Evolutionary conservation across 305 asterid genomes (phyloP).

Genomic region (Solanum hybrid): DNA sequence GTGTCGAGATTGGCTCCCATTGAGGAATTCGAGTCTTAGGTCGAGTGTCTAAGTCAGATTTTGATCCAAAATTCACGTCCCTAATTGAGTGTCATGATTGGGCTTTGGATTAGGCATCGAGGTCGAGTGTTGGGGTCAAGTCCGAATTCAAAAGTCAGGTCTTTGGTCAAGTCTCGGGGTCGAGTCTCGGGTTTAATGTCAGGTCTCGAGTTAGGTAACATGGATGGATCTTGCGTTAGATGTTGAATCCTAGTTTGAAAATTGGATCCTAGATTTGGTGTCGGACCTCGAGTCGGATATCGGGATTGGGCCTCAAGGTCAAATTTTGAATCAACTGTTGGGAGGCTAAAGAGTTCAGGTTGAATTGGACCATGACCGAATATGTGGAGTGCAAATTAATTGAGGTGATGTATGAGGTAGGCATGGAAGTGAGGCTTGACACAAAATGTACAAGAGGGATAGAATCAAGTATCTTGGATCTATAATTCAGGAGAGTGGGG

Average conservation of each 20-base stretch:
- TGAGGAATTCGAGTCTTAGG: not conserved
- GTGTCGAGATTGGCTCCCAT: not conserved
- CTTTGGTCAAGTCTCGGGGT: not conserved
- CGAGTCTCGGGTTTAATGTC: not conserved
- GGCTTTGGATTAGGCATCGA: not conserved
- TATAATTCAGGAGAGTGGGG: not conserved
- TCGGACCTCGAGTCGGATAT: not conserved
- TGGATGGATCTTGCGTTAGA: not conserved
- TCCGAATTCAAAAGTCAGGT: not conserved
- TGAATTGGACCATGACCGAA: not conserved
- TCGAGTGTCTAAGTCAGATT: not conserved
- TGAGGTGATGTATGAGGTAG: not conserved
- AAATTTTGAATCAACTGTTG: no score
- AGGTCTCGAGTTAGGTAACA: not conserved
- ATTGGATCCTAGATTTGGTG: not conserved
- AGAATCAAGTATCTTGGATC: not conserved
- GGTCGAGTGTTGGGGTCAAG: not conserved
- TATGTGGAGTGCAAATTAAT: not conserved
- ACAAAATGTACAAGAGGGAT: not conserved
- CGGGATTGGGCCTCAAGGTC: not conserved
- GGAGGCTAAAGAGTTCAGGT: not conserved
- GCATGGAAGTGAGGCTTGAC: not conserved
- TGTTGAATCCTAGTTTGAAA: not conserved
- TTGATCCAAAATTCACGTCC: not conserved
- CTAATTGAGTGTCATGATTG: not conserved